These are phyloP conservation scores for Penicillium verhagenii DNA, from an alignment of 495 filamentous ascomycete genomes.

Conservation along the genomic window DNA sequence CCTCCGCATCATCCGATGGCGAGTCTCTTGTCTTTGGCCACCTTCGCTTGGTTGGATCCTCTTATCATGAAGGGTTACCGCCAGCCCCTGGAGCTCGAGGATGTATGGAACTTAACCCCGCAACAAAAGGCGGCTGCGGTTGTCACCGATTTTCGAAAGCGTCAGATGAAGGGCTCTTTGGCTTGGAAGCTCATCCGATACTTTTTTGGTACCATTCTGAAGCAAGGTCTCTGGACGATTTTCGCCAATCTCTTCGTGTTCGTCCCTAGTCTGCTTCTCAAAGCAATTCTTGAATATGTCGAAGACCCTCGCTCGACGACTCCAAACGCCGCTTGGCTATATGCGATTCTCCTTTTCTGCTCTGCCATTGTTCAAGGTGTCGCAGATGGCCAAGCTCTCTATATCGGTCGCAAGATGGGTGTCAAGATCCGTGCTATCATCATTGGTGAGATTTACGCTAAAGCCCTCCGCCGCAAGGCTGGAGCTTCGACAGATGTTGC, in stretches of 20 bases:
- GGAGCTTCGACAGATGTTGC: slow-evolving; percentile 64
- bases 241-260: slow-evolving; percentile 81
- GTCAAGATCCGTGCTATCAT: slow-evolving; percentile 91
- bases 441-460: slow-evolving; percentile 96
- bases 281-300: slow-evolving; percentile 88
- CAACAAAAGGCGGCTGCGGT: slow-evolving; percentile 83
- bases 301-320: slow-evolving; percentile 78
- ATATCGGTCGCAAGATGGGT: slow-evolving; percentile 89
- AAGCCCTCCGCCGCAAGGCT: slow-evolving; percentile 89
- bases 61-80: slow-evolving; percentile 90
- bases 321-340: slow-evolving; percentile 91
- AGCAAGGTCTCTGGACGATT: slow-evolving; percentile 78
- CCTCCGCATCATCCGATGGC: slow-evolving; percentile 83
- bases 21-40: slow-evolving; percentile 81
- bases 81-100: slow-evolving; percentile 74
- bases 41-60: slow-evolving; percentile 87
- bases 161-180: slow-evolving; percentile 79
- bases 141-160: slow-evolving; percentile 76
- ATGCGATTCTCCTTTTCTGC: slow-evolving; percentile 84
- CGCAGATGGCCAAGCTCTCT: slow-evolving; percentile 84
- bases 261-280: slow-evolving; percentile 84
- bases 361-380: slow-evolving; percentile 75
- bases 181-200: slow-evolving; percentile 79
- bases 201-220: slow-evolving; percentile 73
- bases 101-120: slow-evolving; percentile 89